Evolutionary conservation across 257 asterid genomes (phyloP).

Genomic region (Avicennia marina): DNA sequence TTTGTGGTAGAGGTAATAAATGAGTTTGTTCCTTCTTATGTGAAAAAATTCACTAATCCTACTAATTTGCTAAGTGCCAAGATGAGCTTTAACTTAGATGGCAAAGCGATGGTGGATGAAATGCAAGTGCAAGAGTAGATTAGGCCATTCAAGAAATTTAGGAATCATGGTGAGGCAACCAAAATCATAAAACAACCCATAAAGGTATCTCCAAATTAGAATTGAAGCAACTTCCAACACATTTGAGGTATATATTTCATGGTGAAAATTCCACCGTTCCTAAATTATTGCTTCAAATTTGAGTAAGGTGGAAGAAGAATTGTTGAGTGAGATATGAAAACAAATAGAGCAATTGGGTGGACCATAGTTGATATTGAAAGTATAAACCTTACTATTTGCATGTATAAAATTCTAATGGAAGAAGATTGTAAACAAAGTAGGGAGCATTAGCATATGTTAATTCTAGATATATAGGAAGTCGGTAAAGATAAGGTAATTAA

Average conservation of each 20-base stretch:
- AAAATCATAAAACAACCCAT: no score
- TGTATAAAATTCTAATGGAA: neutral
- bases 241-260: no score
- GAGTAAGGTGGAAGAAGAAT: neutral
- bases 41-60: no score
- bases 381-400: neutral
- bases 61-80: neutral
- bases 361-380: no score
- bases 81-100: neutral
- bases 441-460: neutral
- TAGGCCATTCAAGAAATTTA: no score
- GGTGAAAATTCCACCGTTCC: neutral
- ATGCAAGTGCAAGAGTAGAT: no score
- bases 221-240: no score
- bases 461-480: neutral
- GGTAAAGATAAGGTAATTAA: neutral
- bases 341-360: no score
- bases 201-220: no score
- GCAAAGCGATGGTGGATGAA: no score
- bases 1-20: neutral
- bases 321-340: no score
- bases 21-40: neutral
- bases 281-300: neutral
- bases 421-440: neutral
- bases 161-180: no score